These are phyloP conservation scores for Vanrija pseudolonga DNA, from an alignment of 1,284 basidiomycete species.

Conservation along the genomic window DNA sequence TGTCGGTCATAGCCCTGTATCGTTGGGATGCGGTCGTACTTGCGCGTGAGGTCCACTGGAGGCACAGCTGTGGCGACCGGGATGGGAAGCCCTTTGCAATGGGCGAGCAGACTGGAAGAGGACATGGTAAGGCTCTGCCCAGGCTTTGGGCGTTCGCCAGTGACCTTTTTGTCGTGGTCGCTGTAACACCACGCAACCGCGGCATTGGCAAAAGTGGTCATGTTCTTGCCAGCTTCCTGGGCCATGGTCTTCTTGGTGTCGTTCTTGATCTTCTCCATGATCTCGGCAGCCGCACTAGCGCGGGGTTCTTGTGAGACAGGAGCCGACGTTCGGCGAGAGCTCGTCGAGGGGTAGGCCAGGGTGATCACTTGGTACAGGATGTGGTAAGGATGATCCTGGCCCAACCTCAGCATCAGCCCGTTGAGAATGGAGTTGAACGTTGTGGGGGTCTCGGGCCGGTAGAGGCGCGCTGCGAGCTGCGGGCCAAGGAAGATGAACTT, in stretches of 20 bases:
- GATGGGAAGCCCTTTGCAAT: conserved; percentile 54
- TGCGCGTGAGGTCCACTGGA: conserved; percentile 65
- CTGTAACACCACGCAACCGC: conserved; percentile 65
- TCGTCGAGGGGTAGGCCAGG: conserved; percentile 32
- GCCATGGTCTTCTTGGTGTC: conserved; percentile 64
- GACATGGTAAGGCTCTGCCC: conserved; percentile 1
- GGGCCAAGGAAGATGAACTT: conserved; percentile 89
- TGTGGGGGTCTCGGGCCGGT: conserved; percentile 49
- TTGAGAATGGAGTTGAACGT: conserved; percentile 64
- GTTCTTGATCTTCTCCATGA: conserved; percentile 68
- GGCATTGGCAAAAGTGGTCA: conserved; percentile 67
- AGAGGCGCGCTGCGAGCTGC: conserved; percentile 84
- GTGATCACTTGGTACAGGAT: conserved; percentile 86
- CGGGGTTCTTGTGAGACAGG: conserved; percentile 52
- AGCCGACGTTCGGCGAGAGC: not conserved
- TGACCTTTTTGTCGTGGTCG: conserved; percentile 16
- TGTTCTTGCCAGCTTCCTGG: conserved; percentile 51
- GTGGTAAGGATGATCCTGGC: conserved; percentile 89
- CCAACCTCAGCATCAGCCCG: conserved; percentile 68
- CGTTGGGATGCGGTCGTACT: conserved; percentile 65
- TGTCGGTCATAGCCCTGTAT: conserved; percentile 61
- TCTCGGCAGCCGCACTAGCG: conserved; percentile 61
- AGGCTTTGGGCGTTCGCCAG: not conserved
- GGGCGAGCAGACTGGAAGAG: conserved; percentile 2
- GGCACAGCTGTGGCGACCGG: conserved; percentile 75